Evolutionary conservation across 805 yeast genomes (phyloP).

Genomic region (Debaryomyces maramus): DNA sequence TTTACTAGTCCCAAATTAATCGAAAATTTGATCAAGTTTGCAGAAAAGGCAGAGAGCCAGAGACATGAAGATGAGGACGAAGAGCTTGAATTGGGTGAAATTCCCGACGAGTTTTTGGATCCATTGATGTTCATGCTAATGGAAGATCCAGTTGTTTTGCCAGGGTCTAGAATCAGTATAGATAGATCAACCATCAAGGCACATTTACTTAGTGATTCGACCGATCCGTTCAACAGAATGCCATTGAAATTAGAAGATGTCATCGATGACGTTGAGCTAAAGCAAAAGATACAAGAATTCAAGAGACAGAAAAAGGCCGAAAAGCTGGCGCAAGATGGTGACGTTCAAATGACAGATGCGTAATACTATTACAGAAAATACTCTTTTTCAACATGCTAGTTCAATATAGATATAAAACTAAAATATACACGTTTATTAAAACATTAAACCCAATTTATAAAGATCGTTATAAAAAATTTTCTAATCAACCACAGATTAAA

Average conservation of each 20-base stretch:
- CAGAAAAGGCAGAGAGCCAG: constrained; percentile 60
- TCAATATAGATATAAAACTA: constrained; percentile 10
- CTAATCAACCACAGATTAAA: constrained; percentile 4
- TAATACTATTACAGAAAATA: constrained; percentile 2
- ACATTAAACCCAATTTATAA: constrained; percentile 13
- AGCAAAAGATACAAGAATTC: constrained; percentile 58
- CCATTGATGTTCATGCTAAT: constrained; percentile 94
- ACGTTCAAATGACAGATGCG: constrained; percentile 20
- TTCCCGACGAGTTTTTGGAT: constrained; percentile 95
- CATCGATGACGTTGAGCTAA: constrained; percentile 70
- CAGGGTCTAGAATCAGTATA: constrained; percentile 78
- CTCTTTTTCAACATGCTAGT: not conserved
- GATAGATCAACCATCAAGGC: constrained; percentile 92
- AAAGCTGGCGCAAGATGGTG: constrained; percentile 11
- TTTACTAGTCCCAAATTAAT: constrained; percentile 51
- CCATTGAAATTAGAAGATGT: constrained; percentile 91
- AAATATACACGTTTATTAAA: constrained; percentile 18
- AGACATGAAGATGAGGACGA: constrained; percentile 71
- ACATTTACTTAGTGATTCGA: constrained; percentile 89
- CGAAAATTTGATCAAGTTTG: constrained; percentile 53
- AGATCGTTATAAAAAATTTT: constrained; percentile 7
- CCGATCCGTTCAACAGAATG: constrained; percentile 95
- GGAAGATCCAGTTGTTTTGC: constrained; percentile 96
- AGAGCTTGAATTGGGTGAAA: constrained; percentile 85
- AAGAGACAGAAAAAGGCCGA: constrained; percentile 42